Evolutionary conservation across 176 grass and related monocot species (phyloP).

Genomic region (Canna indica): DNA sequence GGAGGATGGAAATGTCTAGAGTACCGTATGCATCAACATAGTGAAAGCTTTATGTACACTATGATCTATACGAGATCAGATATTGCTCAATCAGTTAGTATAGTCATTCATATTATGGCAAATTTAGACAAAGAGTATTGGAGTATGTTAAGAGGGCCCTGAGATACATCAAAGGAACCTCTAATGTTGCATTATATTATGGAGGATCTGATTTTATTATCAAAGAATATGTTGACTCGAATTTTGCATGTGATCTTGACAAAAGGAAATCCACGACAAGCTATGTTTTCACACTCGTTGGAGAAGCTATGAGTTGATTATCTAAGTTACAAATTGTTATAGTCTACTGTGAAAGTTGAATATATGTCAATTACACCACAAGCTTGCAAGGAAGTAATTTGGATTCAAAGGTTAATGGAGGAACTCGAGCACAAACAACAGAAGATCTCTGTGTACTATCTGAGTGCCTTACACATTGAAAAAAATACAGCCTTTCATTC

Average conservation of each 20-base stretch:
- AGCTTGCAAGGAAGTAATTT: neutral
- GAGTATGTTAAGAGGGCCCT: neutral
- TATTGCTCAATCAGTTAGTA: no score
- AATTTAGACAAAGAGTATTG: neutral
- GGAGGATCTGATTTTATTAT: neutral
- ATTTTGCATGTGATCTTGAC: neutral
- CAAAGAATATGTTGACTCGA: neutral
- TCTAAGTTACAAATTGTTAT: neutral
- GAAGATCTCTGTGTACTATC: neutral
- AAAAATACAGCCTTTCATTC: no score
- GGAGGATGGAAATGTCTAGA: neutral
- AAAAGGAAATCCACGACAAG: neutral
- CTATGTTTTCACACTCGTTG: no score
- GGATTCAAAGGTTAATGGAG: neutral
- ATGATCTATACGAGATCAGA: no score
- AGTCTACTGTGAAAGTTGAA: neutral
- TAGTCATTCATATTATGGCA: neutral
- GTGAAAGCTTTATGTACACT: no score
- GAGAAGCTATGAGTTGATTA: neutral
- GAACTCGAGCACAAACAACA: no score
- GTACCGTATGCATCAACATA: no score
- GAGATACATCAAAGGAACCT: no score
- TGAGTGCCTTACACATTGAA: neutral
- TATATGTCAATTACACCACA: neutral
- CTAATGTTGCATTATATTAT: slow-evolving; percentile 1